phyloP scores from a whole-genome alignment of 768 basidiomycete genomes.

The Tylopilus sp. region DNA sequence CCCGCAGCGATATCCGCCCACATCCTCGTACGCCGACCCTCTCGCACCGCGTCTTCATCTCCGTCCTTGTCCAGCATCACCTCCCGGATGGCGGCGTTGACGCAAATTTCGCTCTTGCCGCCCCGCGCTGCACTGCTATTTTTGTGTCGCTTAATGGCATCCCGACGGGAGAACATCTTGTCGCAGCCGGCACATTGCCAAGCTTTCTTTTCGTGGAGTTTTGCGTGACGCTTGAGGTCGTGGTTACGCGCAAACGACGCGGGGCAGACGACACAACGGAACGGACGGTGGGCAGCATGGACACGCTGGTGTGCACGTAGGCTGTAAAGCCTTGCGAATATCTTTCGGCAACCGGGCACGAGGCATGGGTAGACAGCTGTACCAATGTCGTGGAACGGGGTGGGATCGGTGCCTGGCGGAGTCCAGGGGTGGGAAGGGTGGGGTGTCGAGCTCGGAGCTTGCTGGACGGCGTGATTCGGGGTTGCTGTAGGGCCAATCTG shows the following conservation, averaged over 20 bases:
- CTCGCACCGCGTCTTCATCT: slow-evolving; percentile 39
- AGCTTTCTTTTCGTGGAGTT: slow-evolving; percentile 67
- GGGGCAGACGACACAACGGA: slow-evolving; percentile 60
- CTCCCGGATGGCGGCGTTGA: slow-evolving; percentile 58
- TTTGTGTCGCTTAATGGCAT: slow-evolving; percentile 78
- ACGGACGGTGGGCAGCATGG: slow-evolving; percentile 64
- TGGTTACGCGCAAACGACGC: slow-evolving; percentile 78
- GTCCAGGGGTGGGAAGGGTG: slow-evolving; percentile 32
- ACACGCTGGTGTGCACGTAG: slow-evolving; percentile 69
- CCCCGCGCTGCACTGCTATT: slow-evolving; percentile 53
- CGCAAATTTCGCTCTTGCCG: slow-evolving; percentile 49
- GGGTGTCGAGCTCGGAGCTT: slow-evolving; percentile 30
- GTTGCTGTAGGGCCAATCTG: slow-evolving; percentile 52
- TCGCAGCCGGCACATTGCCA: slow-evolving; percentile 73
- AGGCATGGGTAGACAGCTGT: slow-evolving; percentile 81
- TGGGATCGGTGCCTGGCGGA: slow-evolving; percentile 22
- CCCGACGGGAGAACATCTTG: slow-evolving; percentile 72
- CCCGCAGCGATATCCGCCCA: slow-evolving; percentile 60
- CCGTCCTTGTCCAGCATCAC: slow-evolving; percentile 46
- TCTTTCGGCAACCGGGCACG: slow-evolving; percentile 60
- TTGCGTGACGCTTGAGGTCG: slow-evolving; percentile 74
- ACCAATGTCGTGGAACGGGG: slow-evolving; percentile 48
- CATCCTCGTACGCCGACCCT: slow-evolving; percentile 58
- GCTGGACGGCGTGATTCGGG: slow-evolving; percentile 23
- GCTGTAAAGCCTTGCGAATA: slow-evolving; percentile 64